Percentiles rank a stretch among this genome's conserved stretches.
Evolutionary conservation across 345 rosid species (phyloP).

Genomic region (Dipteronia dyeriana): DNA sequence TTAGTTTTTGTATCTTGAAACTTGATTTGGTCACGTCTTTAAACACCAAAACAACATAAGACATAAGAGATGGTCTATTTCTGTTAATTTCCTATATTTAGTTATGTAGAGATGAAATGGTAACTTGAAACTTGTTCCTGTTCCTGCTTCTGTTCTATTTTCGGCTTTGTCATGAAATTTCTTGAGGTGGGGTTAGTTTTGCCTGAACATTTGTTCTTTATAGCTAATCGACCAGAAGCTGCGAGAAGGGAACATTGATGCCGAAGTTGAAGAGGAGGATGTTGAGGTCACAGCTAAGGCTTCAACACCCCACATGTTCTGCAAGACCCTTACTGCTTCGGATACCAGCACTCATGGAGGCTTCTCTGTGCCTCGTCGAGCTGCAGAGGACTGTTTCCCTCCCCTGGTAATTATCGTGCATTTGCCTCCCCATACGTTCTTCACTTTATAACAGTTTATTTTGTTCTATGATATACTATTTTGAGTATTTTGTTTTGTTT

Average conservation of each 20-base stretch:
- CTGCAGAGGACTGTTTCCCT: slow-evolving; percentile 99
- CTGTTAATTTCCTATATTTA: background rate
- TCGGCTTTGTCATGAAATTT: background rate
- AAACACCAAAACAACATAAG: background rate
- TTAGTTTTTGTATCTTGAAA: background rate
- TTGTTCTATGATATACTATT: background rate
- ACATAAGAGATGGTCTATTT: background rate
- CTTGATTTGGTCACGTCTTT: background rate
- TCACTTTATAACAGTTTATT: background rate
- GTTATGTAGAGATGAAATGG: background rate
- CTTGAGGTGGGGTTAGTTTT: slow-evolving; percentile 6
- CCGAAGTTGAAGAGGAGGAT: slow-evolving; percentile 70
- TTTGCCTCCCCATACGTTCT: background rate
- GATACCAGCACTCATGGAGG: slow-evolving; percentile 99
- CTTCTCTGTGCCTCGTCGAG: slow-evolving; percentile 97
- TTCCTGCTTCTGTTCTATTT: background rate
- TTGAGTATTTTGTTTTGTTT: background rate
- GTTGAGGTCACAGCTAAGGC: slow-evolving; percentile 58
- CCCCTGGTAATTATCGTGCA: slow-evolving; percentile 64
- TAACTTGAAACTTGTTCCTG: background rate
- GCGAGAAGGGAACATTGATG: slow-evolving; percentile 53
- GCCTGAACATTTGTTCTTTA: background rate
- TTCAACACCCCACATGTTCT: slow-evolving; percentile 91
- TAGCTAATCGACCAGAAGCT: slow-evolving; percentile 59
- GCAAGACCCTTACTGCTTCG: slow-evolving; percentile 98